Conservation (phyloP, 1,284 basidiomycete species). For the Fomitopsis schrenkii region DNA sequence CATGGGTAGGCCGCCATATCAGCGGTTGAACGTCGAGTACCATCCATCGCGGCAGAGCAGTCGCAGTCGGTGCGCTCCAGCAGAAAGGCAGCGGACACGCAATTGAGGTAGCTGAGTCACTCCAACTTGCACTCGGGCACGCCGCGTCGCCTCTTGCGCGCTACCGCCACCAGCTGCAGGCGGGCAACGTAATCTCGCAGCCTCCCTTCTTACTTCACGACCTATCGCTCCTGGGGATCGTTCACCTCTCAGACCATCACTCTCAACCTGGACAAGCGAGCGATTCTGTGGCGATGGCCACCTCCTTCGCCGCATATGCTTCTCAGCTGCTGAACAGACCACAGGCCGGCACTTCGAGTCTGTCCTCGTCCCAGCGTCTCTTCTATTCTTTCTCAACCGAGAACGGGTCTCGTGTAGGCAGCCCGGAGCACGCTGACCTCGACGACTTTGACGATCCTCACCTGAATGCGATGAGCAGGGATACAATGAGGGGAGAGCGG, state of each 20-base stretch:
- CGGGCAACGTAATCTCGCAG: slow-evolving; percentile 3
- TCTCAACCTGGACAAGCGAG: neutral
- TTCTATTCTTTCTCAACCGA: slow-evolving; percentile 81
- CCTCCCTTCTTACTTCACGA: neutral
- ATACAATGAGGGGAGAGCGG: slow-evolving; percentile 24
- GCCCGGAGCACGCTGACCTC: slow-evolving; percentile 45
- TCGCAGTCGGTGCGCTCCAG: neutral
- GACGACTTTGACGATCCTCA: slow-evolving; percentile 75
- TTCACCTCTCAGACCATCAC: neutral
- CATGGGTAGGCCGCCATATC: neutral
- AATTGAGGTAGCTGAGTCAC: neutral
- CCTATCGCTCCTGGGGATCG: neutral
- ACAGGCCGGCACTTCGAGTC: slow-evolving; percentile 37
- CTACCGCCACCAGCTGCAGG: slow-evolving; percentile 1
- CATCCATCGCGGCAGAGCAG: neutral
- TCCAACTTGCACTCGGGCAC: neutral
- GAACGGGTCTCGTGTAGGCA: slow-evolving; percentile 54
- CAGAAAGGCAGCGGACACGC: neutral
- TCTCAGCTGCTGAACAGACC: slow-evolving; percentile 61
- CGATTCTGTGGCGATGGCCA: slow-evolving; percentile 33
- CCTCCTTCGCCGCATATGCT: slow-evolving; percentile 65
- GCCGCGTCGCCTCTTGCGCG: slow-evolving; percentile 1
- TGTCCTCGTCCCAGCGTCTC: slow-evolving; percentile 67
- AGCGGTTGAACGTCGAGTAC: neutral
- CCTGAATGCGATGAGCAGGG: slow-evolving; percentile 38